A percentile compares a stretch with the other conserved stretches of the same genome.
These are phyloP conservation scores for Thraustochytrium sp. DNA, from an alignment of 352 stramenopile genomes.

Conservation along the genomic window DNA sequence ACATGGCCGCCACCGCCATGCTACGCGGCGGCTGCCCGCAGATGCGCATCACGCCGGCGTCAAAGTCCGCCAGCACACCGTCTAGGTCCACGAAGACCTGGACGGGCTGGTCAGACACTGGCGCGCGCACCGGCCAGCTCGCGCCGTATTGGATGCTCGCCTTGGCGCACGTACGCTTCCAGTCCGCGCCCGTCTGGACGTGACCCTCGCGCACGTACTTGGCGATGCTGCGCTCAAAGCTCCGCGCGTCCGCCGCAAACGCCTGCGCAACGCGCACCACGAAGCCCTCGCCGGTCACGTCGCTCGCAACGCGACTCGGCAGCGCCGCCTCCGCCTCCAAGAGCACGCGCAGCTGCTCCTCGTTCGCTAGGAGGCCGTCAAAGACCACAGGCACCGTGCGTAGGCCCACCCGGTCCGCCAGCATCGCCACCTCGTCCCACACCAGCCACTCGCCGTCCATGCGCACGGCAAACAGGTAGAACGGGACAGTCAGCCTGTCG, in stretches of 20 bases:
- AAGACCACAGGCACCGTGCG: conserved; percentile 35
- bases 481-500: conserved; percentile 29
- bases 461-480: conserved; percentile 45
- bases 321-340: conserved; percentile 12
- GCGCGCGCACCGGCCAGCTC: background rate
- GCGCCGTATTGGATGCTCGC: background rate
- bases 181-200: conserved; percentile 39
- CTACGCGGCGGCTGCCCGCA: background rate
- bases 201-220: conserved; percentile 46
- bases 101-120: background rate
- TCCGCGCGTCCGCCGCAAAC: background rate
- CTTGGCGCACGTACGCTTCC: conserved; percentile 42
- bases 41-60: background rate
- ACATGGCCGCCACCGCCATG: conserved; percentile 4
- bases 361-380: background rate
- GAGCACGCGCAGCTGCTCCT: conserved; percentile 11
- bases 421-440: conserved; percentile 34
- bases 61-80: conserved; percentile 29
- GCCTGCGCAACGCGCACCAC: conserved; percentile 31
- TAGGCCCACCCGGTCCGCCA: conserved; percentile 16
- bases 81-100: conserved; percentile 35
- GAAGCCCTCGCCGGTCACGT: conserved; percentile 39
- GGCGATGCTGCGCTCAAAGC: conserved; percentile 26
- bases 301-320: conserved; percentile 6
- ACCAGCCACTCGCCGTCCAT: background rate